A percentile compares a stretch with the other conserved stretches of the same genome.
Evolutionary conservation across 768 basidiomycete genomes (phyloP).

Genomic region (Lentinus brumalis): DNA sequence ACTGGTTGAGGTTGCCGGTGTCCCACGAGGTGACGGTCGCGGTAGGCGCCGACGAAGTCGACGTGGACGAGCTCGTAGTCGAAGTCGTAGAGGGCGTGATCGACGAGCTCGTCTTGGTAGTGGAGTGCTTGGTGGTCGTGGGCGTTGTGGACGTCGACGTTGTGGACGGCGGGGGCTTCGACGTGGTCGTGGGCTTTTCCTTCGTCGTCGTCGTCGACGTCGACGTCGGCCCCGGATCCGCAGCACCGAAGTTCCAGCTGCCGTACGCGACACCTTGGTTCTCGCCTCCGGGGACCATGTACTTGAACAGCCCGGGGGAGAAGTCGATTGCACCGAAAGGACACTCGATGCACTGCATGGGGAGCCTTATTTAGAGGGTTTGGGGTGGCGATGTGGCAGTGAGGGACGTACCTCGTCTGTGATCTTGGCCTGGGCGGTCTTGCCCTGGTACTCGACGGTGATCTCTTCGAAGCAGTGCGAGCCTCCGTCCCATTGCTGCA

Average conservation of each 20-base stretch:
- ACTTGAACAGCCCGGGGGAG: conserved; percentile 55
- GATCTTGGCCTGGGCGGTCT: conserved; percentile 56
- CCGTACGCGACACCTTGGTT: conserved; percentile 57
- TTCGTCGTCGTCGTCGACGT: conserved; percentile 11
- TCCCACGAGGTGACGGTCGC: conserved; percentile 16
- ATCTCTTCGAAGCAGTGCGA: conserved; percentile 61
- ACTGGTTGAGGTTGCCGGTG: conserved; percentile 21
- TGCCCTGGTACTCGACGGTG: conserved; percentile 61
- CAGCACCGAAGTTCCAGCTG: conserved; percentile 52
- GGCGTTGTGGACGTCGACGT: conserved; percentile 7
- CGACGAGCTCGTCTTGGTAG: conserved; percentile 10
- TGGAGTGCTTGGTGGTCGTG: conserved; percentile 10
- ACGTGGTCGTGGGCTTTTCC: conserved; percentile 9
- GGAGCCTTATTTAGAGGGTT: neutral
- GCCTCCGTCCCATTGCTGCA: conserved; percentile 57
- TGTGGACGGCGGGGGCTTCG: conserved; percentile 11
- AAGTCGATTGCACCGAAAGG: conserved; percentile 63
- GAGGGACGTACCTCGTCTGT: conserved; percentile 55
- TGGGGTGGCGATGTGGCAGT: neutral
- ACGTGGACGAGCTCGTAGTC: conserved; percentile 11
- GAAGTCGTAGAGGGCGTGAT: conserved; percentile 1
- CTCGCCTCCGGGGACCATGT: conserved; percentile 42
- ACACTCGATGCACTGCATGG: conserved; percentile 62
- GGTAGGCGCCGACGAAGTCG: conserved; percentile 15
- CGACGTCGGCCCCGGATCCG: neutral